Conservation (phyloP, 2,329 filamentous ascomycete genomes). For the Trichoderma sp. region DNA sequence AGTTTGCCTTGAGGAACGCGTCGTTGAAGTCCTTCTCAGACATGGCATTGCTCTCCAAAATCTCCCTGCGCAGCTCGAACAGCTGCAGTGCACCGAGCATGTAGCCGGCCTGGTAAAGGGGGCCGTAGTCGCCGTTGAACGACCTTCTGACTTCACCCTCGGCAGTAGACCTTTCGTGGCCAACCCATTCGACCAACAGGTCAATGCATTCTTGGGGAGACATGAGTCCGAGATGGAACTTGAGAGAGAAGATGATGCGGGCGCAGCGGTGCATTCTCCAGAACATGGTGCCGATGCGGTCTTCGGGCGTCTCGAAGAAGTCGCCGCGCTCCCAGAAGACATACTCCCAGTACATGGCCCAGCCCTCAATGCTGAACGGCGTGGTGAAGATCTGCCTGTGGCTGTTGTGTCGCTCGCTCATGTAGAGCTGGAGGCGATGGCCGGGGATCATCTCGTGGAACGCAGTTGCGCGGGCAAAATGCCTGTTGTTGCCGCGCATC, state of each 20-base stretch:
- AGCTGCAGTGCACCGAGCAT: constrained; percentile 59
- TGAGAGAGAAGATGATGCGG: constrained; percentile 56
- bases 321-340: constrained; percentile 53
- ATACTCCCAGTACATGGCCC: constrained; percentile 62
- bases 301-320: constrained; percentile 49
- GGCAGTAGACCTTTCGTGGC: constrained; percentile 57
- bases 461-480: constrained; percentile 56
- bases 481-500: constrained; percentile 57
- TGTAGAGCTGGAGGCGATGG: constrained; percentile 53
- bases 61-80: constrained; percentile 48
- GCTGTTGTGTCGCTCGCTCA: constrained; percentile 44
- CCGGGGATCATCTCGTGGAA: constrained; percentile 62
- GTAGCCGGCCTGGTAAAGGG: constrained; percentile 59
- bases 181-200: constrained; percentile 53
- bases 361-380: constrained; percentile 59
- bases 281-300: constrained; percentile 57
- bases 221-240: constrained; percentile 56
- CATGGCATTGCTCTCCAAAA: constrained; percentile 38
- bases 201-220: constrained; percentile 54
- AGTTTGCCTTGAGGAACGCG: constrained; percentile 46
- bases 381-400: constrained; percentile 54
- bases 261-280: constrained; percentile 62
- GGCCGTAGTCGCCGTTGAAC: constrained; percentile 53
- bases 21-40: constrained; percentile 57
- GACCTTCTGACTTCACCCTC: constrained; percentile 59